Percentiles rank a stretch among this genome's conserved stretches.
Conservation (phyloP, 495 filamentous ascomycete genomes). For the Aspergillus avenaceus region DNA sequence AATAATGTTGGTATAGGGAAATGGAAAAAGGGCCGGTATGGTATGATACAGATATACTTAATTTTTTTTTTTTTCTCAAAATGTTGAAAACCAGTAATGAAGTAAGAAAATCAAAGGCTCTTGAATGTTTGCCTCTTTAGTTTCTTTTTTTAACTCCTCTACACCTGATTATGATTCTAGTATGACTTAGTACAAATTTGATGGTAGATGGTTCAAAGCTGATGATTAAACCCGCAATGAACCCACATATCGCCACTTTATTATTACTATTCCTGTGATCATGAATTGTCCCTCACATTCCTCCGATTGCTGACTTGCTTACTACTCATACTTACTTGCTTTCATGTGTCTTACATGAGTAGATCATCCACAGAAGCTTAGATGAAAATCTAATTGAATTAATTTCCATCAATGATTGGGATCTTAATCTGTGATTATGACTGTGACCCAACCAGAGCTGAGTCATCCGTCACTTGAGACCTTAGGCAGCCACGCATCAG, state of each 20-base stretch:
- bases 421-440: no score
- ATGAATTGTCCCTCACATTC: background rate
- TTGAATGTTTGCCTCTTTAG: background rate
- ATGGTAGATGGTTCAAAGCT: no score
- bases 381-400: no score
- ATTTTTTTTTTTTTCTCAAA: no score
- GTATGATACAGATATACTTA: slow-evolving; percentile 1
- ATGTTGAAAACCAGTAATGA: background rate
- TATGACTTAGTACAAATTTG: no score
- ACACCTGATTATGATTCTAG: background rate
- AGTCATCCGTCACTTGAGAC: background rate
- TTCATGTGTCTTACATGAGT: background rate
- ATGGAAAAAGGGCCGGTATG: background rate
- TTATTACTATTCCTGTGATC: slow-evolving; percentile 1
- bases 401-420: background rate
- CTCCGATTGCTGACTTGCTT: background rate
- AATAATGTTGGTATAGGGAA: no score
- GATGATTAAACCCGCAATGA: slow-evolving; percentile 5
- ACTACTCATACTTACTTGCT: background rate
- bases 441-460: background rate
- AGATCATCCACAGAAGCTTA: no score
- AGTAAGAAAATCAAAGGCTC: background rate
- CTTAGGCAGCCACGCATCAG: background rate
- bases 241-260: slow-evolving; percentile 11
- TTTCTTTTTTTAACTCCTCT: background rate